Evolutionary conservation across 2,329 filamentous ascomycete genomes (phyloP).

Genomic region (Xylaria sp.): DNA sequence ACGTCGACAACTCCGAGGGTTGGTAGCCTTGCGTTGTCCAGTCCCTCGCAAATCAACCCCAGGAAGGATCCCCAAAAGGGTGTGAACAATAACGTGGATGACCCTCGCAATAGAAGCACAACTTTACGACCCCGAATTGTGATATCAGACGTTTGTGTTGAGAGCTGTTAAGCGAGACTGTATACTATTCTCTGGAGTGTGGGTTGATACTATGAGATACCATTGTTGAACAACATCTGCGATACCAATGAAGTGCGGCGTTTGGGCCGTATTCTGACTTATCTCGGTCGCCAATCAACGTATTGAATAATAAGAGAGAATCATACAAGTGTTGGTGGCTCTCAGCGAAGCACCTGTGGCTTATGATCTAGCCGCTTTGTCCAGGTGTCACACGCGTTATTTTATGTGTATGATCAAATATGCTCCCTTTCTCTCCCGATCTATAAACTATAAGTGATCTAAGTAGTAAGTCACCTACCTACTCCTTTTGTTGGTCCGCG

Average conservation of each 20-base stretch:
- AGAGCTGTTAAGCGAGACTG: neutral
- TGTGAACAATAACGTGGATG: neutral
- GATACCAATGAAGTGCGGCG: no score
- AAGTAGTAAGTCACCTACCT: neutral
- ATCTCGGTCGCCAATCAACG: neutral
- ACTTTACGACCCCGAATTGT: neutral
- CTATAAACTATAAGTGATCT: neutral
- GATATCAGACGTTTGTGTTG: neutral
- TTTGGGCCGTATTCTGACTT: neutral
- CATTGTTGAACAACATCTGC: neutral
- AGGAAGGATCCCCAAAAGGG: no score
- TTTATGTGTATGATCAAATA: neutral
- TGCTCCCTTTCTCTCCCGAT: neutral
- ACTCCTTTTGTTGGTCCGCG: neutral
- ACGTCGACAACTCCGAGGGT: neutral
- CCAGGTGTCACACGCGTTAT: no score
- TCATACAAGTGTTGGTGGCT: neutral
- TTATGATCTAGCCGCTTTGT: neutral
- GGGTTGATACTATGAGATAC: neutral
- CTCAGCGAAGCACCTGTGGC: neutral
- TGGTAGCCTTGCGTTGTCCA: slow-evolving; percentile 13
- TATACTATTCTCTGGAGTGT: no score
- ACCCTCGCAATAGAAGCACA: neutral
- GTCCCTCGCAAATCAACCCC: neutral
- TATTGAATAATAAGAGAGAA: neutral